Base-by-base conservation (phyloP, 495 filamentous ascomycete species). In the Xylaria sp. region DNA sequence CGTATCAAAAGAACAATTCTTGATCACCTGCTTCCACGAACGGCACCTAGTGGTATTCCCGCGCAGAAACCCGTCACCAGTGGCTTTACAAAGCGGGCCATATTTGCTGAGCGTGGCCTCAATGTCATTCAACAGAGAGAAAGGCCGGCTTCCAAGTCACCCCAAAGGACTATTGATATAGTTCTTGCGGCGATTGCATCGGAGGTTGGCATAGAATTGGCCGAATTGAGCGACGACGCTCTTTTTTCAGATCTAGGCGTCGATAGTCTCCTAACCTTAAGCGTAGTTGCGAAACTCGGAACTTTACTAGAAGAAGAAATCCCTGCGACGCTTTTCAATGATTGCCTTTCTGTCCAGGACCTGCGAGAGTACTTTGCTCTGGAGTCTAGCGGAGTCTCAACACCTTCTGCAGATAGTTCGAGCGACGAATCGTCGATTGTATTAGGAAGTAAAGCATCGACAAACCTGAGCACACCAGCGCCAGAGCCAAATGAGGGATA, bases 1-100 rank as follows among this genome's bases (percentile, higher is more conserved):
- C 81, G 82, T 35, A 81, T 90, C 41, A 80, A 87, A 43, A 81
- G 88, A 40, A 82, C 81, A 69, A 81, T 89, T 33, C 80, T 90
- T 41, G 86, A 90, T 67, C 82, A 80, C 43, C 79, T 85, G 43
- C 81, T 90, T 65, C 87, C 88, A 35, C 35, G 33, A 14, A 64
- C 12, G 40, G 9, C 24, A n/a, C 83, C 83, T 44, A 79, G 71
- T 57, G 70, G 82, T 84, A 46, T 75, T 79, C 14, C 70, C 70
- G 43, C 3, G 15, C 12, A 21, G 24, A 5, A 64, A 67, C 58
- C 71, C 63, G 43, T 61, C 53, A 6, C 68, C 66, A 62, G 24
- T 31, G 14, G 5, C 26, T 12, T 21, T 12, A 68, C 52, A 2
- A 46, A 46, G 5, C 11, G 44, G 44, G 24, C 26, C 24, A 15